Evolutionary conservation across 2,329 filamentous ascomycete species (phyloP), one percentile per base, ranked within the genome.

Genomic region (Pyrenophora seminiperda): DNA sequence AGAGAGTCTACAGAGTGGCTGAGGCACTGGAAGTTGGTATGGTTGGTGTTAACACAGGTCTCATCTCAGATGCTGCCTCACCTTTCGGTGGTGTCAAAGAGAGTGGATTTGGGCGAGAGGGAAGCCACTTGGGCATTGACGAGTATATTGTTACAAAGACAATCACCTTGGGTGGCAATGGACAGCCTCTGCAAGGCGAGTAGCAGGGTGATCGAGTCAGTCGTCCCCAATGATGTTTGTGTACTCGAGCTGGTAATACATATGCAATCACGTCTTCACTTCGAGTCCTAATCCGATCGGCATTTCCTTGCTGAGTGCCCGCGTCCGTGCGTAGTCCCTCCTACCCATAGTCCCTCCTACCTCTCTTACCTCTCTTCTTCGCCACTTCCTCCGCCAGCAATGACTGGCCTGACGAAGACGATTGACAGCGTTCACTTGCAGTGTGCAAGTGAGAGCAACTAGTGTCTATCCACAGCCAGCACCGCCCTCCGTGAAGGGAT

Each of bases 21-120:
- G 83, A 86, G 64, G 81, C 82, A 13, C 76, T 95, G 31, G 88
- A 95, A 70, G 89, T 93, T 1, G 91, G 90, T 44, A 95, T 95
- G 91, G 84, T 95, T 1, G 90, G 90, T 47, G 73, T 81, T 32
- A 81, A 81, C 60, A 80, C 79, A 4, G 77, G 77, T 1, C 41
- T 80, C 47, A 78, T 80, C 41, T 76, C 73, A 3, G 79, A 81
- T 58, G 68, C 74, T 7, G 78, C 77, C 3, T 62, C 74, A 40
- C 76, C 75, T 17, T 79, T 79, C 61, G 77, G 77, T 22, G 77
- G 77, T 18, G 75, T 80, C 10, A 79, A 80, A 65, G 68, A 76
- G 67, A 76, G 72, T 53, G 80, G 80, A 0, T 81, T 80, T 56
- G 79, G 80, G 1, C 62, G 77, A 31, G 79, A 82, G 62, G 79